phyloP scores from a whole-genome alignment of 768 basidiomycete genomes.

The Boletus sensibilis region DNA sequence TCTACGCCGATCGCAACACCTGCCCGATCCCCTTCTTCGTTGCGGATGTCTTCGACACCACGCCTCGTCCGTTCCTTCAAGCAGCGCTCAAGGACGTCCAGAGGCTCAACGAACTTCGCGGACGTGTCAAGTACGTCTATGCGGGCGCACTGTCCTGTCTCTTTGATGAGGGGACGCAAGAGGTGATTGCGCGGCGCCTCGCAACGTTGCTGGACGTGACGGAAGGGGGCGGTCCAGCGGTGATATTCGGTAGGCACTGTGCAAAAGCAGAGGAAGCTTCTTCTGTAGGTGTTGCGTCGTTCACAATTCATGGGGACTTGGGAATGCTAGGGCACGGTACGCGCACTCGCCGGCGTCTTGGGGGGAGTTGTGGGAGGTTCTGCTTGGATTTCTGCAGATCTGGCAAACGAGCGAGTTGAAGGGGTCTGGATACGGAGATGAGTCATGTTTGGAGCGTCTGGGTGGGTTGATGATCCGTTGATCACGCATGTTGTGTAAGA shows the following conservation, averaged over 20 bases:
- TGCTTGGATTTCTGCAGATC: too few species aligned
- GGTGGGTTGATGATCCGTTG: too few species aligned
- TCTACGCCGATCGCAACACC: not conserved
- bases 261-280: not conserved
- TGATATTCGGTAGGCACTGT: not conserved
- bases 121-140: not conserved
- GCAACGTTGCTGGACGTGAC: not conserved
- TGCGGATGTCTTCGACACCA: not conserved
- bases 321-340: not conserved
- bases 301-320: not conserved
- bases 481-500: too few species aligned
- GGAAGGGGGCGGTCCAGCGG: not conserved
- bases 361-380: not conserved
- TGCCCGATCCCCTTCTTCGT: not conserved
- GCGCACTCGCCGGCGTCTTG: slow-evolving; percentile 11
- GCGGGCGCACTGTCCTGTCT: not conserved
- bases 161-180: not conserved
- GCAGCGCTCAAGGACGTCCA: not conserved
- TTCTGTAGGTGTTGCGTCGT: not conserved
- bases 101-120: not conserved
- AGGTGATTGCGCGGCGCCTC: not conserved
- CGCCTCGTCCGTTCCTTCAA: not conserved
- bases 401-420: too few species aligned
- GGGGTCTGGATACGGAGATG: too few species aligned
- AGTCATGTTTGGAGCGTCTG: too few species aligned